A percentile compares a stretch with the other conserved stretches of the same genome.
phyloP scores from a whole-genome alignment of 495 filamentous ascomycete genomes.

The Lichina pygmaea region DNA sequence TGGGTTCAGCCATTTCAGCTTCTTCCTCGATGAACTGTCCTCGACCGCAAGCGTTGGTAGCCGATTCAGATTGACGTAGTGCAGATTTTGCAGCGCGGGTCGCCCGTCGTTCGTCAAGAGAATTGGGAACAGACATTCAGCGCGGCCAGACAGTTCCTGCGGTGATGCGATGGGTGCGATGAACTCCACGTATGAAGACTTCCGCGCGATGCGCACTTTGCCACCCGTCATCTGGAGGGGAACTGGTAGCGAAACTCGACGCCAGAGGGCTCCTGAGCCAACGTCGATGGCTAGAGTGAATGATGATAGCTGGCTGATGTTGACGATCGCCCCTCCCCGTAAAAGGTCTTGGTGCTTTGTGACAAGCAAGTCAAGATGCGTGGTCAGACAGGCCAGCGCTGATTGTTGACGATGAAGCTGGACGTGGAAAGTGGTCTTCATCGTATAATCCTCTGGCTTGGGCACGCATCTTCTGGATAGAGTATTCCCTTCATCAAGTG shows the following conservation, averaged over 20 bases:
- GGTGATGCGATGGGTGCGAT: conserved; percentile 10
- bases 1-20: conserved; percentile 12
- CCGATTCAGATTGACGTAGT: conserved; percentile 16
- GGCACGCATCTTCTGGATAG: too few relatives aligned
- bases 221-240: conserved; percentile 13
- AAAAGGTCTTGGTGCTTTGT: conserved; percentile 5
- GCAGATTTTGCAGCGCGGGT: conserved; percentile 13
- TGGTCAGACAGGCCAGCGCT: conserved; percentile 2
- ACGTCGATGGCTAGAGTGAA: conserved; percentile 7
- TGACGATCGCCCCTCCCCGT: conserved; percentile 5
- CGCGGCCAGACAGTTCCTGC: too few relatives aligned
- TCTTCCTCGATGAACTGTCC: neutral
- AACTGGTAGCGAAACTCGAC: conserved; percentile 8
- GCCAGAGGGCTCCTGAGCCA: conserved; percentile 1
- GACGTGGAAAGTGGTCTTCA: too few relatives aligned
- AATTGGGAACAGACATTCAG: conserved; percentile 1
- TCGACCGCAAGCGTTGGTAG: conserved; percentile 13
- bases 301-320: conserved; percentile 7
- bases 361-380: conserved; percentile 5
- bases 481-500: too few relatives aligned
- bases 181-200: conserved; percentile 19
- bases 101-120: conserved; percentile 11
- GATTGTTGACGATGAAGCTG: neutral
- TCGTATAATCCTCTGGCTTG: too few relatives aligned
- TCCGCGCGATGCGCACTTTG: conserved; percentile 19